These are phyloP conservation scores for Lonicera japonica DNA, from an alignment of 129 eudicot species.

Conservation along the genomic window DNA sequence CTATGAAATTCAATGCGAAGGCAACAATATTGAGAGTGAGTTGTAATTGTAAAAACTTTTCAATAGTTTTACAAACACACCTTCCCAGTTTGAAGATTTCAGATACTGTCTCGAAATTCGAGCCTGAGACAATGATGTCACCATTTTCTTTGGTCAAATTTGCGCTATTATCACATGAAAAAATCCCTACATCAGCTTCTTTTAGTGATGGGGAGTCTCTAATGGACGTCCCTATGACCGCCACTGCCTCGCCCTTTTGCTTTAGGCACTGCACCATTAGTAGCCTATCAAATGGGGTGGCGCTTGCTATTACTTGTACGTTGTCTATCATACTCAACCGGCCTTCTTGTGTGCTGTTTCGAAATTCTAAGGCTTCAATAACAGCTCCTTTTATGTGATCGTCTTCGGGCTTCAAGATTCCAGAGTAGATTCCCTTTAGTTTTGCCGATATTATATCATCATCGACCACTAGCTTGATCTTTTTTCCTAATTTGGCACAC, in stretches of 20 bases:
- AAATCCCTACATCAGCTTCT: slow-evolving; percentile 23
- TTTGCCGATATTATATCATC: slow-evolving; percentile 15
- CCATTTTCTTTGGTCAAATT: background rate
- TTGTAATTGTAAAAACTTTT: slow-evolving; percentile 8
- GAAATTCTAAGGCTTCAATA: slow-evolving; percentile 17
- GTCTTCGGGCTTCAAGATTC: slow-evolving; percentile 12
- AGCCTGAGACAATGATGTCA: slow-evolving; percentile 2
- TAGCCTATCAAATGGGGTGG: slow-evolving; percentile 17
- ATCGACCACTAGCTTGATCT: slow-evolving; percentile 13
- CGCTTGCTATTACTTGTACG: slow-evolving; percentile 9
- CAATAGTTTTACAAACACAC: slow-evolving; percentile 9
- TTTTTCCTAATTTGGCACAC: slow-evolving; percentile 2
- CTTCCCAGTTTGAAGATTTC: slow-evolving; percentile 11
- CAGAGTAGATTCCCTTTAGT: slow-evolving; percentile 18
- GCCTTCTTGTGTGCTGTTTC: slow-evolving; percentile 14
- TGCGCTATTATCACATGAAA: background rate
- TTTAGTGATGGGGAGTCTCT: slow-evolving; percentile 13
- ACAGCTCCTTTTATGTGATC: background rate
- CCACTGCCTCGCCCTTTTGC: slow-evolving; percentile 19
- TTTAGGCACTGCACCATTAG: slow-evolving; percentile 17
- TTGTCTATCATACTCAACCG: slow-evolving; percentile 2
- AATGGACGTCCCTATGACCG: background rate
- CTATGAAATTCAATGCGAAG: slow-evolving; percentile 10
- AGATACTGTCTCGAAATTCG: background rate
- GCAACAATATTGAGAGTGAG: slow-evolving; percentile 16